Base-by-base conservation (phyloP, 2,329 filamentous ascomycete species). In the Chrysoporthe deuterocubensis region DNA sequence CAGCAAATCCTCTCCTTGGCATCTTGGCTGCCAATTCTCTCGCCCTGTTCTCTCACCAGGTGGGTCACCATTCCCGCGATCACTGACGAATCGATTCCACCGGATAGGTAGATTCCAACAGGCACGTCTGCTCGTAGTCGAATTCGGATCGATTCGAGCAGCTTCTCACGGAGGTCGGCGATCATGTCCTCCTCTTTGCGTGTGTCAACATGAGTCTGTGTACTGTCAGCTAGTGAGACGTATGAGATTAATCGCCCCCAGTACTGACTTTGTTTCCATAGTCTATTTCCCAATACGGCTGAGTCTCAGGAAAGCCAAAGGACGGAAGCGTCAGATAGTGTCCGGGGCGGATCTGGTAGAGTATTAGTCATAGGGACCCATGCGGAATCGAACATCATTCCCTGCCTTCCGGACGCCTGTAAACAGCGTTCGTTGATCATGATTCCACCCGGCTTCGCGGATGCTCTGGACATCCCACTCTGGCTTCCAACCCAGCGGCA, bases 71-170 rank as follows among this genome's bases (percentile, higher is more conserved):
- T 87, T 3, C 87, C 86, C 8, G 86, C 86, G 32, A 89, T 75
- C 1, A 81, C 79, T 0, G 85, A 88, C 0, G 84, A 87, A 72
- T 89, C 86, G 61, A 89, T 81, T 0, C 87, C 87, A 4, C 87
- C 86, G 32, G 81, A 84, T 0, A 89, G 76, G 67, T 86, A 88
- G 63, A 89, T 77, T 2, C 84, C 87, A 3, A 89, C 78, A 0
- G 85, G 84, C 0, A 88, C 87, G 72, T 89, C 87, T 1, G 86
- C 86, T 18, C 82, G 79, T 11, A 89, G 76, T 5, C 86, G 82
- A 21, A 86, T 71, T n/a, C 80, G 80, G 13, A 88, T 77, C 0
- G 85, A 79, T 43, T 88, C 84, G 1, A 87, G 72, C 14, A 89
- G 72, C 2, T 78, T 78, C 57, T 84, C 75, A 6, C 85, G 78